Evolutionary conservation across 768 basidiomycete species (phyloP), one percentile per base, ranked within the genome.

Genomic region (Hygrocybe punicea): DNA sequence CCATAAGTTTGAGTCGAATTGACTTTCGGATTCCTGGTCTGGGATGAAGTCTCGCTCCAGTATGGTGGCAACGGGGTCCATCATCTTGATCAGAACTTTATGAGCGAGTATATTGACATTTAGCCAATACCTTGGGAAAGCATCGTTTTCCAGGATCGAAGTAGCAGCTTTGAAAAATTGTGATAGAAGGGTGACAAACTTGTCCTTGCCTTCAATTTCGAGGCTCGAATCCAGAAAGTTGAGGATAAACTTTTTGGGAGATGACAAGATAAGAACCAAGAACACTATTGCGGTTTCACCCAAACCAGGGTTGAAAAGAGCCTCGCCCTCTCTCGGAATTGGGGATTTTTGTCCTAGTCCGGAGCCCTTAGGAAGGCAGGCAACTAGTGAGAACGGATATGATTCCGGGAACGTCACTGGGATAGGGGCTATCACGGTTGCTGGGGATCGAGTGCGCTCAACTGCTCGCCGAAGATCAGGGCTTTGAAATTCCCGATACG

Each of bases 401-500:
- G 94, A 88, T 61, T 93, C 89, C 0, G 96, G 96, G 73, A 98
- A 98, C 1, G 90, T 88, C 44, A 91, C 84, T 0, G 93, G 94
- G 2, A 81, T 68, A 2, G 76, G 67, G 19, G 84, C 73, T 48
- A 85, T 82, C 24, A 78, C 72, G 2, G 86, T 84, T 2, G 82
- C 78, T 1, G 78, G 76, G 0, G 86, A 80, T 47, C 81, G 82
- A 24, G 80, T 82, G 42, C 82, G 84, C 64, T 89, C 87, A 45
- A 98, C 81, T 2, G 85, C 84, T 53, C 81, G 82, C 39, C 78
- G 80, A 17, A 87, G 89, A 0, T 77, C 81, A 0, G 85, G 76
- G 61, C 73, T 85, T 62, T 89, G 85, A 46, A 92, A 83, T 68
- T 98, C 96, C 37, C 83, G 80, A 67, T 94, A 97, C 1, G 94